Conservation (phyloP, 306 rosid genomes). For the Amphicarpaea edgeworthii region DNA sequence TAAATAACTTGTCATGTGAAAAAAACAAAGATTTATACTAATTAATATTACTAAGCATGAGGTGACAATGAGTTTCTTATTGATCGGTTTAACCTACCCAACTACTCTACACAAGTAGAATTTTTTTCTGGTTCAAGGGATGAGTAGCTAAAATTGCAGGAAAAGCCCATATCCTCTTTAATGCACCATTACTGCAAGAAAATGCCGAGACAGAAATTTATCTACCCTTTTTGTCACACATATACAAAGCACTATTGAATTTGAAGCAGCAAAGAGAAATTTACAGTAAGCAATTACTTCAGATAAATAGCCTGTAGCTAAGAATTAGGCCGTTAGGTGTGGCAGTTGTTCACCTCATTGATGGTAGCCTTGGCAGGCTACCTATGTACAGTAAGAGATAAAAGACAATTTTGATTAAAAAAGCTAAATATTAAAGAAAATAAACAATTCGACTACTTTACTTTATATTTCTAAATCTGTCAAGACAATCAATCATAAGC, state of each 20-base stretch:
- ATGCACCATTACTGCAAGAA: constrained; percentile 37
- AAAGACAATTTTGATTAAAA: constrained; percentile 4
- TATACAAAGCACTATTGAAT: background rate
- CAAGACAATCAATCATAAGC: background rate
- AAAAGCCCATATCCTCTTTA: constrained; percentile 12
- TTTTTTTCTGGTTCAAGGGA: background rate
- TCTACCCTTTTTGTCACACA: constrained; percentile 17
- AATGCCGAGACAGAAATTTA: constrained; percentile 12
- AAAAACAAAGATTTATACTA: background rate
- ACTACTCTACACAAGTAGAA: background rate
- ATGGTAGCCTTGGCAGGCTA: background rate
- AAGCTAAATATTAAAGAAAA: background rate
- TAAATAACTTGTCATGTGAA: background rate
- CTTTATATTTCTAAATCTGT: background rate
- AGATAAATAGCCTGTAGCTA: background rate
- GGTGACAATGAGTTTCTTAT: background rate
- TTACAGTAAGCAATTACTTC: constrained; percentile 15
- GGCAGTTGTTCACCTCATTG: constrained; percentile 12
- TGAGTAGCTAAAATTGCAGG: constrained; percentile 9
- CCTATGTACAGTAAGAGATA: background rate
- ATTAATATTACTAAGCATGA: background rate
- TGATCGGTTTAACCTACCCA: constrained; percentile 9
- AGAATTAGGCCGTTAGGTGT: constrained; percentile 18
- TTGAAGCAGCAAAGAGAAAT: constrained; percentile 25
- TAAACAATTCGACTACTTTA: background rate